Percentiles rank a stretch among this genome's conserved stretches.
Evolutionary conservation across 2,329 filamentous ascomycete genomes (phyloP).

Genomic region (Aureobasidium sp.): DNA sequence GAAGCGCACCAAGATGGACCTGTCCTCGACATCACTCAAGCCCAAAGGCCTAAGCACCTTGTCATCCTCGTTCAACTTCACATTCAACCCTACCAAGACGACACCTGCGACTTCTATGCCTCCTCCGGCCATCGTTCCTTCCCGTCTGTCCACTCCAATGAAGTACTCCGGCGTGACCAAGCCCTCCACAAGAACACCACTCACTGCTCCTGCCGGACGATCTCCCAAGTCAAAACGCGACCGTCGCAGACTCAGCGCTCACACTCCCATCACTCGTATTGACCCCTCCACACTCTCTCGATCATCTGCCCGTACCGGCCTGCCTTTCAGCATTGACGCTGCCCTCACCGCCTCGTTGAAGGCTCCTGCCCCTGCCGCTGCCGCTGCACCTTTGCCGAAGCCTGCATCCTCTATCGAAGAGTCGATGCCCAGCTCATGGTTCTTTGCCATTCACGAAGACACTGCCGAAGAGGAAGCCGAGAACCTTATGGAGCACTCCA

Average conservation of each 20-base stretch:
- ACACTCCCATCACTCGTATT: conserved; percentile 52
- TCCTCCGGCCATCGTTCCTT: conserved; percentile 25
- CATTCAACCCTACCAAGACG: conserved; percentile 17
- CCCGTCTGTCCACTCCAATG: conserved; percentile 28
- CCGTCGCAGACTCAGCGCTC: conserved; percentile 55
- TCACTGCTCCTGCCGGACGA: conserved; percentile 63
- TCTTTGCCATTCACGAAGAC: conserved; percentile 92
- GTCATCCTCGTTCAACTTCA: conserved; percentile 20
- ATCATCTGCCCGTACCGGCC: conserved; percentile 32
- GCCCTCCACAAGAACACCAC: conserved; percentile 34
- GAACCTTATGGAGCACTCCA: conserved; percentile 86
- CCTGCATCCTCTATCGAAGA: conserved; percentile 46
- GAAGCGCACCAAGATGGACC: conserved; percentile 43
- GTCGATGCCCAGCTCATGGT: conserved; percentile 56
- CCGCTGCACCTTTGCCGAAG: conserved; percentile 24
- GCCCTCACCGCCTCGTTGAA: conserved; percentile 70
- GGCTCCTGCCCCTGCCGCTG: conserved; percentile 32
- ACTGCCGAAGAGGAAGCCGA: conserved; percentile 83
- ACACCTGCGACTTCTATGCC: conserved; percentile 29
- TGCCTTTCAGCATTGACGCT: conserved; percentile 77
- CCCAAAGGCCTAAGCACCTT: conserved; percentile 34
- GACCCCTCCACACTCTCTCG: conserved; percentile 57
- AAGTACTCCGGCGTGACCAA: conserved; percentile 30
- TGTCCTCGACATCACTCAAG: conserved; percentile 23
- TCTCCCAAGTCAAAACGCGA: conserved; percentile 69